Evolutionary conservation across 148 eudicot genomes (phyloP).

Genomic region (Vaccinium corymbosum): DNA sequence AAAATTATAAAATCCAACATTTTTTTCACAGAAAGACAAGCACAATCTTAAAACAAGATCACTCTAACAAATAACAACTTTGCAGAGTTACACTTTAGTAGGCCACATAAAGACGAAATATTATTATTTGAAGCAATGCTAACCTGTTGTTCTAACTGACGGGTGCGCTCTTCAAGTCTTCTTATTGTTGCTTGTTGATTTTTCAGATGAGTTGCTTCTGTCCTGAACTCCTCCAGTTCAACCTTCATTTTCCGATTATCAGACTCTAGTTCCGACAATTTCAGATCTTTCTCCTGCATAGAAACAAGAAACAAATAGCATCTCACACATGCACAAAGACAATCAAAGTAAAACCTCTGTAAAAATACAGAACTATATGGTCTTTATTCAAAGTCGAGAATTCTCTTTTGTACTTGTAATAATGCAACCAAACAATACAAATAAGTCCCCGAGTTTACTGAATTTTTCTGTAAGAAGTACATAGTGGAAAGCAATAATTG

Average conservation of each 20-base stretch:
- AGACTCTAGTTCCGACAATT: conserved; percentile 80
- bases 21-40: background rate
- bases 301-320: conserved; percentile 15
- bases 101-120: background rate
- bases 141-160: conserved; percentile 94
- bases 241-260: conserved; percentile 94
- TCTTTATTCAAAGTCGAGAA: background rate
- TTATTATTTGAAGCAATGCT: background rate
- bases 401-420: background rate
- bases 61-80: background rate
- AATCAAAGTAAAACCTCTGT: background rate
- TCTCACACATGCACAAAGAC: background rate
- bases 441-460: background rate
- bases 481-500: background rate
- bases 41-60: background rate
- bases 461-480: background rate
- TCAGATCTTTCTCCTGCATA: conserved; percentile 73
- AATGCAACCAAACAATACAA: background rate
- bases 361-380: background rate
- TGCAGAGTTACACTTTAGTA: background rate
- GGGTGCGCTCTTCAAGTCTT: conserved; percentile 97
- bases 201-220: conserved; percentile 92
- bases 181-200: conserved; percentile 98
- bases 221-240: conserved; percentile 95
- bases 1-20: background rate